Conservation (phyloP, 371 early-diverging fungal genomes). For the Mortierella sp. region DNA sequence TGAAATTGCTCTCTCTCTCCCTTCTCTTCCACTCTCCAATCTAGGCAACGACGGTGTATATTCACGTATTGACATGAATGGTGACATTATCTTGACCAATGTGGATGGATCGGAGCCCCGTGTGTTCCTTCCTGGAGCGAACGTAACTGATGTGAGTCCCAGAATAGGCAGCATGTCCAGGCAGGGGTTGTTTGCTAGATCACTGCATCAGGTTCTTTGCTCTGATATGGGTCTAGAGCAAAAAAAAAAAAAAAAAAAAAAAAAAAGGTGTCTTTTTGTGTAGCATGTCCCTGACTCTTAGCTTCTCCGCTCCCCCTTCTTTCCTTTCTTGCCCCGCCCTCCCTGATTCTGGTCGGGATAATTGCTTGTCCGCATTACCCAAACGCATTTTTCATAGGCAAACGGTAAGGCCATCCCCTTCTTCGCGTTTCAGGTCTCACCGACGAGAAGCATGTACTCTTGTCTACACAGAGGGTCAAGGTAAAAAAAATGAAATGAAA, state of each 20-base stretch:
- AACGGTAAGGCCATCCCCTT: constrained; percentile 49
- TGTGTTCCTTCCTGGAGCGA: constrained; percentile 36
- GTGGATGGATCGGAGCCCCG: constrained; percentile 30
- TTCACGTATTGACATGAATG: constrained; percentile 53
- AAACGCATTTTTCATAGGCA: constrained; percentile 1
- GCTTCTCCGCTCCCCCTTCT: too few relatives aligned
- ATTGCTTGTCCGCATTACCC: too few relatives aligned
- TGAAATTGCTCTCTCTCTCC: not conserved
- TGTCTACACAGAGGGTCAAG: constrained; percentile 72
- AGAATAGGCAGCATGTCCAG: not conserved
- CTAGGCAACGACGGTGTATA: constrained; percentile 64
- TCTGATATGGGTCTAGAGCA: too few relatives aligned
- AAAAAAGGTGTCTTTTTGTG: too few relatives aligned
- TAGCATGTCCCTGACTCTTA: too few relatives aligned
- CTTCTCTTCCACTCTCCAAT: constrained; percentile 14
- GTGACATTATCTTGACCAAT: constrained; percentile 56
- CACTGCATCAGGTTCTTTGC: too few relatives aligned
- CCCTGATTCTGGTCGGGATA: too few relatives aligned
- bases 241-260: too few relatives aligned
- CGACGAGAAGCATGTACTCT: constrained; percentile 80
- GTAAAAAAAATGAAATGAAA: constrained; percentile 49
- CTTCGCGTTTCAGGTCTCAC: constrained; percentile 68
- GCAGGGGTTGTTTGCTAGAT: too few relatives aligned
- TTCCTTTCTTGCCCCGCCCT: too few relatives aligned
- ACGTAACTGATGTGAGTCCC: constrained; percentile 32